A percentile compares a stretch with the other conserved stretches of the same genome.
These are phyloP conservation scores for Claviceps sp. DNA, from an alignment of 2,329 filamentous ascomycete species.

Conservation along the genomic window DNA sequence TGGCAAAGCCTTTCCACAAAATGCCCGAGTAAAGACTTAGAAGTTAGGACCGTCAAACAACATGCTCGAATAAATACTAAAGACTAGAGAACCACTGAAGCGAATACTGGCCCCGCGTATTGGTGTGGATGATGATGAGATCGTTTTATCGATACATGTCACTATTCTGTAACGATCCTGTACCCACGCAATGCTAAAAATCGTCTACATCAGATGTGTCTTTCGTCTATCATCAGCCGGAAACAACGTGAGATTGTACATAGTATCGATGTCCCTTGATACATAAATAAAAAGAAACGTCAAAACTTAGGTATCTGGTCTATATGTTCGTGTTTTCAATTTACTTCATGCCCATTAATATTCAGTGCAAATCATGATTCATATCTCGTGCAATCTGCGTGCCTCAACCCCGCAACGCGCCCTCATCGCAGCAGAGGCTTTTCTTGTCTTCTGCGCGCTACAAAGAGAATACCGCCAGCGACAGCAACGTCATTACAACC, in stretches of 20 bases:
- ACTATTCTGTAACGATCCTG: too few species aligned
- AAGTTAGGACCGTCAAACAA: too few species aligned
- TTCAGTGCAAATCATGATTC: not conserved
- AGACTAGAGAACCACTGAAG: too few species aligned
- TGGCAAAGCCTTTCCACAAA: constrained; percentile 48
- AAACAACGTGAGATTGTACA: not conserved
- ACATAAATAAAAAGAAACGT: not conserved
- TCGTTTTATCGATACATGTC: not conserved
- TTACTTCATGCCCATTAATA: not conserved
- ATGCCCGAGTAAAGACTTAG: constrained; percentile 42
- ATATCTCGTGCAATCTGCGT: not conserved
- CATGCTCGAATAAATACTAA: too few species aligned
- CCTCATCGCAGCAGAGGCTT: too few species aligned
- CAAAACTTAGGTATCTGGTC: not conserved
- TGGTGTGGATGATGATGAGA: not conserved
- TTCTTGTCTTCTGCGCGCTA: not conserved
- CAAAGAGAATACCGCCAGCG: not conserved
- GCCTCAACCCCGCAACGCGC: not conserved
- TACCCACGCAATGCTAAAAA: too few species aligned
- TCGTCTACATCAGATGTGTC: too few species aligned
- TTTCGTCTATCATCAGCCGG: too few species aligned
- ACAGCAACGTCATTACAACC: not conserved
- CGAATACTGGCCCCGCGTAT: not conserved
- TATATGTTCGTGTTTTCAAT: not conserved
- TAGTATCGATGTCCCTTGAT: not conserved